Percentiles rank a stretch among this genome's conserved stretches.
Conservation (phyloP, 176 grass and related monocot species). For the Oryza coarctata region DNA sequence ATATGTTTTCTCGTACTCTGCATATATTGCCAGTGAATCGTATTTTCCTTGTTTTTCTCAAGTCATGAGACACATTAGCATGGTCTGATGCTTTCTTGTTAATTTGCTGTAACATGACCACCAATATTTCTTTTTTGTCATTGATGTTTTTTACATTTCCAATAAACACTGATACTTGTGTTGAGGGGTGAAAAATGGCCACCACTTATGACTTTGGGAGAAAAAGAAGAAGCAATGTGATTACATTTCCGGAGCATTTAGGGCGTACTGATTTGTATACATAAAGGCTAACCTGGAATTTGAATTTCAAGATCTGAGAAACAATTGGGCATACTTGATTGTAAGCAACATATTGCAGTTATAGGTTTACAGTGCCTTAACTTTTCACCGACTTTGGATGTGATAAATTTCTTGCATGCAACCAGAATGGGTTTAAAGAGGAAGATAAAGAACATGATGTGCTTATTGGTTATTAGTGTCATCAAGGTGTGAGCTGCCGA, state of each 20-base stretch:
- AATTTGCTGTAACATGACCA: conserved; percentile 7
- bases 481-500: background rate
- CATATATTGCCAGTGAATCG: conserved; percentile 10
- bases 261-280: background rate
- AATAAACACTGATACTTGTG: conserved; percentile 6
- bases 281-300: background rate
- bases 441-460: conserved; percentile 8
- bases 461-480: background rate
- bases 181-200: conserved; percentile 8
- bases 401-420: background rate
- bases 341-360: conserved; percentile 9
- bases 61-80: background rate
- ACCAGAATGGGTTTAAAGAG: background rate
- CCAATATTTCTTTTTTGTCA: background rate
- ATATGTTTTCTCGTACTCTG: conserved; percentile 6
- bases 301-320: conserved; percentile 15
- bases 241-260: conserved; percentile 1
- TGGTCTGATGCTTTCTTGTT: conserved; percentile 1
- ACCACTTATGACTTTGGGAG: background rate
- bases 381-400: background rate
- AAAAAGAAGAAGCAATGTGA: background rate
- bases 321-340: background rate
- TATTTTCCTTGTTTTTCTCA: background rate
- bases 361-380: conserved; percentile 3
- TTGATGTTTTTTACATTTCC: conserved; percentile 5